Evolutionary conservation across 305 asterid species (phyloP).

Genomic region (Fraxinus albicans): DNA sequence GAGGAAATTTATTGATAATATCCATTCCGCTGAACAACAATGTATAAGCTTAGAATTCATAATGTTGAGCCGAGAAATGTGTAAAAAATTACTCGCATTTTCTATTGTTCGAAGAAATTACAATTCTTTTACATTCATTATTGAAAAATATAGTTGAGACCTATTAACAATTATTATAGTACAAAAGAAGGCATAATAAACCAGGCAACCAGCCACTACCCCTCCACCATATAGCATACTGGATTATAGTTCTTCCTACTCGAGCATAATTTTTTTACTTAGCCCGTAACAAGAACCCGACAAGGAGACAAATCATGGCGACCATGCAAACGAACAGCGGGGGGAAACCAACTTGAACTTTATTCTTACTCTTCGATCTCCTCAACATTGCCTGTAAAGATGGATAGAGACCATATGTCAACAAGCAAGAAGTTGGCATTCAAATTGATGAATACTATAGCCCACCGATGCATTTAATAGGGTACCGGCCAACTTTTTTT

Average conservation of each 20-base stretch:
- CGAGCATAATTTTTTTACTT: constrained; percentile 12
- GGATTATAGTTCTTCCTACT: constrained; percentile 1
- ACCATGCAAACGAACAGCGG: constrained; percentile 77
- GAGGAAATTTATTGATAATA: neutral
- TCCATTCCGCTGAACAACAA: neutral
- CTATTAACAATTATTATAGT: constrained; percentile 30
- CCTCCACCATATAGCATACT: constrained; percentile 24
- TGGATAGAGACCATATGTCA: neutral
- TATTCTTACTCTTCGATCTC: constrained; percentile 37
- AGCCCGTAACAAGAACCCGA: constrained; percentile 49
- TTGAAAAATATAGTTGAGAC: neutral
- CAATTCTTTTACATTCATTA: neutral
- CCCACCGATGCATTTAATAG: neutral
- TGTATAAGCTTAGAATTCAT: neutral
- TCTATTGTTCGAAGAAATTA: neutral
- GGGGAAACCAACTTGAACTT: constrained; percentile 68
- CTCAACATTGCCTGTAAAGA: constrained; percentile 47
- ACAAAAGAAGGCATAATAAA: constrained; percentile 19
- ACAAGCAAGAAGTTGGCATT: neutral
- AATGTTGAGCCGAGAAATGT: neutral
- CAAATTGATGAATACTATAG: no score
- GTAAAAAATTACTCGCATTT: neutral
- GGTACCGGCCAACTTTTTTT: neutral
- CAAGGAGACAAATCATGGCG: constrained; percentile 56
- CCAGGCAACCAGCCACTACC: constrained; percentile 25